phyloP scores from a whole-genome alignment of 805 yeast species.

The Candida tammaniensis region DNA sequence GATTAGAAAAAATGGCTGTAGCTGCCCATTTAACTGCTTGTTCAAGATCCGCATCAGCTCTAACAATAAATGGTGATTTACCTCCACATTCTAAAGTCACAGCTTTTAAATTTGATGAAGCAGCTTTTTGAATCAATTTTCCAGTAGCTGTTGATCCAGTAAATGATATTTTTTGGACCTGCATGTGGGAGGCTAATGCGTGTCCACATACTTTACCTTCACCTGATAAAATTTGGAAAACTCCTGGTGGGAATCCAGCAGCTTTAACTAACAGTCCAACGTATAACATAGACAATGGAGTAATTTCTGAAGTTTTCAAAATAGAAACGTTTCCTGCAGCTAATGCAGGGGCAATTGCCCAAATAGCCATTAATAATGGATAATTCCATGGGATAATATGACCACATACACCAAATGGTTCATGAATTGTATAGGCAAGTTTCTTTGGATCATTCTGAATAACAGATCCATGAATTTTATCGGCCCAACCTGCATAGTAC shows the following conservation, averaged over 20 bases:
- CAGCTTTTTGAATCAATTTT: constrained; percentile 56
- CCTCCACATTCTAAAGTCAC: constrained; percentile 75
- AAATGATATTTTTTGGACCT: constrained; percentile 58
- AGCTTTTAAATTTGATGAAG: constrained; percentile 58
- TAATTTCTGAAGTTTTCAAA: constrained; percentile 71
- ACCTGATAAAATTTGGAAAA: constrained; percentile 68
- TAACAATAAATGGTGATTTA: constrained; percentile 61
- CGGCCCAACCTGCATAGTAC: constrained; percentile 65
- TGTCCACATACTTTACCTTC: constrained; percentile 69
- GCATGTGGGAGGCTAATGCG: constrained; percentile 59
- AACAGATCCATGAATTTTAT: constrained; percentile 49
- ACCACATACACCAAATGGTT: constrained; percentile 48
- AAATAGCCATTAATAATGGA: constrained; percentile 61
- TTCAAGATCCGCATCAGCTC: constrained; percentile 61
- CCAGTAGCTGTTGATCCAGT: constrained; percentile 73
- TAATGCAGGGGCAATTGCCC: constrained; percentile 82
- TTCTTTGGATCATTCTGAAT: constrained; percentile 44
- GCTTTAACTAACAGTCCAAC: constrained; percentile 55
- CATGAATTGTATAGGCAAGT: constrained; percentile 67
- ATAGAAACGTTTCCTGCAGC: constrained; percentile 76
- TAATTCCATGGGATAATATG: constrained; percentile 49
- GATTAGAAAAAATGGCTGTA: constrained; percentile 59
- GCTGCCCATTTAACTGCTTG: constrained; percentile 70
- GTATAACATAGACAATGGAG: constrained; percentile 67
- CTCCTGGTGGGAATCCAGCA: constrained; percentile 79